Evolutionary conservation across 202 grass and related monocot genomes (phyloP), one percentile per base, ranked within the genome.

Genomic region (Elaeis oleifera): DNA sequence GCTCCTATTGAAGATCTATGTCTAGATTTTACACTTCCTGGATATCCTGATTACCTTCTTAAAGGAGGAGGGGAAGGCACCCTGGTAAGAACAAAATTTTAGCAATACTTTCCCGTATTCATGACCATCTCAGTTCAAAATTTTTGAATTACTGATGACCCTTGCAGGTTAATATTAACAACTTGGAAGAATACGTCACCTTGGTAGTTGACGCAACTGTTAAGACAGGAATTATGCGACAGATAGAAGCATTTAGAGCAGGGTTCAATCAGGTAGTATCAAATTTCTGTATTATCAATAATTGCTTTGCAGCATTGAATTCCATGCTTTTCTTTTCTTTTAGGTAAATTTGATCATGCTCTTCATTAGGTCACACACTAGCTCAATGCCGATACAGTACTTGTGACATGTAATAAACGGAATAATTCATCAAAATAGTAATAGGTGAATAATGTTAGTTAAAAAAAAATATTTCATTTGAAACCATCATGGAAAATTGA

Each of bases 11-110:
- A 90, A 75, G 86, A 95, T 44, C 61, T 95, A 1, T 90, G 78
- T 51, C 74, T 95, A 28, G 80, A 90, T 71, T 95, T 95, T 18
- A 90, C 86, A 44, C 90, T 95, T 69, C 86, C 90, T 4, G 90
- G 90, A 14, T 90, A 87, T 73, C 86, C 86, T 75, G 72, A 90
- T 69, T 95, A 85, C 60, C 18, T 82, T 66, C 80, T 95, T 28
- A 95, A 90, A 62, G 75, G 90, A 75, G 83, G 81, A 9, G 69
- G 72, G 68, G 86, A 82, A 57, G 73, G 57, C 26, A 56, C 65
- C 48, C 59, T 69, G 27, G 90, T 95, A 73, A 72, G 86, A 68
- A 16, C 58, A 20, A 18, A 71, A 57, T 11, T 49, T 19, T 53
- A 6, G 24, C 25, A 28, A 56, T 56, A 71, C 8, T 74, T 64